Evolutionary conservation across 441 rosid species (phyloP).

Genomic region (Macaranga tanarius): DNA sequence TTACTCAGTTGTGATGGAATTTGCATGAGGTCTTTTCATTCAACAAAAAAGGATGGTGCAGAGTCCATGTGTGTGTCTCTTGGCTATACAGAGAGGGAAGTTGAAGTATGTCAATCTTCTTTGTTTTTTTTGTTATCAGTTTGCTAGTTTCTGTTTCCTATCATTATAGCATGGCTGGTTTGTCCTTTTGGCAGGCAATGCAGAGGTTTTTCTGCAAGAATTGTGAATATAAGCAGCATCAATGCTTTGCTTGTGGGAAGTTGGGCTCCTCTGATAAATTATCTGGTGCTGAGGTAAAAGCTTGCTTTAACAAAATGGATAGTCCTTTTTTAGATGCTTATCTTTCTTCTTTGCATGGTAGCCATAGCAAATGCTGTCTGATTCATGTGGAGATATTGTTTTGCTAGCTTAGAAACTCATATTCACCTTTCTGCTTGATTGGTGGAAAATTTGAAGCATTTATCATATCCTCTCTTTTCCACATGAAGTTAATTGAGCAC

Average conservation of each 20-base stretch:
- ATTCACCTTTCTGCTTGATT: too few relatives aligned
- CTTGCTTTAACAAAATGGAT: conserved; percentile 15
- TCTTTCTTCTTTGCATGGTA: neutral
- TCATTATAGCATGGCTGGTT: conserved; percentile 17
- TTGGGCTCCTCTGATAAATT: conserved; percentile 79
- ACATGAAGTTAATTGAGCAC: too few relatives aligned
- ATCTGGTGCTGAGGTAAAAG: conserved; percentile 63
- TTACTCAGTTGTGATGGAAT: conserved; percentile 83
- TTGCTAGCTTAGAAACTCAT: too few relatives aligned
- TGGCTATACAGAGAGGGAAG: conserved; percentile 57
- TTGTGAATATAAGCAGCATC: conserved; percentile 72
- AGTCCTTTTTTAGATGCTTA: conserved; percentile 10
- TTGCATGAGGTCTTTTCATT: conserved; percentile 93
- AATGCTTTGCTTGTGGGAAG: conserved; percentile 81
- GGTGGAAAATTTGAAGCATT: too few relatives aligned
- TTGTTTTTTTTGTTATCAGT: conserved; percentile 19
- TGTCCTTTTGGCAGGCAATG: conserved; percentile 48
- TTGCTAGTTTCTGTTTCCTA: conserved; percentile 13
- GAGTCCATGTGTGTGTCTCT: conserved; percentile 70
- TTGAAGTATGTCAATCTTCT: conserved; percentile 48
- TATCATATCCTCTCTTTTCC: too few relatives aligned
- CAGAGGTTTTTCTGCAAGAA: conserved; percentile 64
- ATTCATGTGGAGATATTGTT: neutral
- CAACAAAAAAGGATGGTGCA: conserved; percentile 54
- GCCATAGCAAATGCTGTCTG: conserved; percentile 2